These are phyloP conservation scores for Gaultheria prostrata DNA, from an alignment of 148 eudicot species.

Conservation along the genomic window DNA sequence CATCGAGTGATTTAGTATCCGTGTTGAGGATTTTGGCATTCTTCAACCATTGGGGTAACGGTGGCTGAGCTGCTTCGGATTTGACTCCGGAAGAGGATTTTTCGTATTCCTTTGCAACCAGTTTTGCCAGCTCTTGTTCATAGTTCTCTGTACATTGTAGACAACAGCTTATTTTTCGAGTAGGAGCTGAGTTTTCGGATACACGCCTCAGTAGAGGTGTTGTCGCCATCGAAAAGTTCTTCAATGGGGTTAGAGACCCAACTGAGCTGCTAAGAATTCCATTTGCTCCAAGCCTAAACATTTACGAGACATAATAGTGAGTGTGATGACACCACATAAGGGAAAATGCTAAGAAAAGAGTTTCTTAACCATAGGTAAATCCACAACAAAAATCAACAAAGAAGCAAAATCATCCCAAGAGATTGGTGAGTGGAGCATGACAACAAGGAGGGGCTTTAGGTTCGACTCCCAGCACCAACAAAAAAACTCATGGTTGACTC, in stretches of 20 bases:
- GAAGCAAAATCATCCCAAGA: background rate
- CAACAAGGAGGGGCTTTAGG: background rate
- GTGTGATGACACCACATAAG: background rate
- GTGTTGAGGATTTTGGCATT: slow-evolving; percentile 41
- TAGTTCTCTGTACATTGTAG: slow-evolving; percentile 65
- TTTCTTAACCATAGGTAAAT: background rate
- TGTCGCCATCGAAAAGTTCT: slow-evolving; percentile 33
- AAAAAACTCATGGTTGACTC: background rate
- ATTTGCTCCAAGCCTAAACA: slow-evolving; percentile 49
- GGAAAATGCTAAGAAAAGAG: background rate
- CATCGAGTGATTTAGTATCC: slow-evolving; percentile 30
- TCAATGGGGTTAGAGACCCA: slow-evolving; percentile 52
- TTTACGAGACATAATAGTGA: background rate
- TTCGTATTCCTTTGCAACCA: slow-evolving; percentile 44
- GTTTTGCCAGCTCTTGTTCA: slow-evolving; percentile 53
- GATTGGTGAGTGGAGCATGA: background rate
- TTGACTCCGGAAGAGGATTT: slow-evolving; percentile 46
- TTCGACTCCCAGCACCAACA: background rate
- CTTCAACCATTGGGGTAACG: slow-evolving; percentile 79
- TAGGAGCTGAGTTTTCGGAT: slow-evolving; percentile 48
- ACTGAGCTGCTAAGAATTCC: slow-evolving; percentile 49
- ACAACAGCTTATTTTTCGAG: slow-evolving; percentile 47
- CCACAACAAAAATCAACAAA: background rate
- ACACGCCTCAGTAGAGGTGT: slow-evolving; percentile 35
- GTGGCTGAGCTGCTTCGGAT: slow-evolving; percentile 33